phyloP scores from a whole-genome alignment of 2,329 filamentous ascomycete genomes.

The Beauveria varroae region DNA sequence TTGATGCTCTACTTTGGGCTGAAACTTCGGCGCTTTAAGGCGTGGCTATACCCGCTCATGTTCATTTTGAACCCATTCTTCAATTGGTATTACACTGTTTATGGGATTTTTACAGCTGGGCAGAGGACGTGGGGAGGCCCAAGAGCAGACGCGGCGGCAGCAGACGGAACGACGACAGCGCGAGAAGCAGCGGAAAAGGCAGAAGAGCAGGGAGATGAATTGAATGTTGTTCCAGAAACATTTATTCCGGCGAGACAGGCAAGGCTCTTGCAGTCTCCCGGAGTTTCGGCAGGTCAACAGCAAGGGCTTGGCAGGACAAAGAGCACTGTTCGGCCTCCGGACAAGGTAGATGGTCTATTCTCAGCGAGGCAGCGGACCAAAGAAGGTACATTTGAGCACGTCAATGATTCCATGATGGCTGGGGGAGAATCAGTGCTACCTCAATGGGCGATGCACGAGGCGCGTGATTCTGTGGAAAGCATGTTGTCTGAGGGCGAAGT shows the following conservation, averaged over 20 bases:
- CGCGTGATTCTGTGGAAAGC: slow-evolving; percentile 59
- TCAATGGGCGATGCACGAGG: background rate
- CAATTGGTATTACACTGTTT: slow-evolving; percentile 98
- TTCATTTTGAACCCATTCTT: slow-evolving; percentile 93
- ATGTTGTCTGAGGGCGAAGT: slow-evolving; percentile 49
- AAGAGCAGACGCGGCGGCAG: slow-evolving; percentile 77
- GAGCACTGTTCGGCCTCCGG: slow-evolving; percentile 63
- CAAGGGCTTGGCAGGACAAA: slow-evolving; percentile 37
- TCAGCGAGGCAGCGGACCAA: slow-evolving; percentile 60
- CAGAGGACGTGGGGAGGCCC: slow-evolving; percentile 95
- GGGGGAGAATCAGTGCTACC: slow-evolving; percentile 24
- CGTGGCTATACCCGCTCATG: slow-evolving; percentile 93
- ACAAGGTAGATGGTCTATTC: slow-evolving; percentile 71
- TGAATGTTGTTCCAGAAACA: slow-evolving; percentile 82
- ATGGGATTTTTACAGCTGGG: slow-evolving; percentile 89
- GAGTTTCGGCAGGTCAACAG: slow-evolving; percentile 17
- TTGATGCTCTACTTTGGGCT: slow-evolving; percentile 95
- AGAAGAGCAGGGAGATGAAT: slow-evolving; percentile 70
- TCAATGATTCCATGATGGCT: slow-evolving; percentile 45
- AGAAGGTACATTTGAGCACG: slow-evolving; percentile 62
- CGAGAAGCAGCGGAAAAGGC: slow-evolving; percentile 80
- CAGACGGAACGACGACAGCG: slow-evolving; percentile 67
- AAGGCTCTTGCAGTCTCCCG: slow-evolving; percentile 18
- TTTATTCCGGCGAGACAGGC: slow-evolving; percentile 59
- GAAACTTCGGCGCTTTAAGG: slow-evolving; percentile 82